Evolutionary conservation across 306 rosid species (phyloP).

Genomic region (Alnus glutinosa): DNA sequence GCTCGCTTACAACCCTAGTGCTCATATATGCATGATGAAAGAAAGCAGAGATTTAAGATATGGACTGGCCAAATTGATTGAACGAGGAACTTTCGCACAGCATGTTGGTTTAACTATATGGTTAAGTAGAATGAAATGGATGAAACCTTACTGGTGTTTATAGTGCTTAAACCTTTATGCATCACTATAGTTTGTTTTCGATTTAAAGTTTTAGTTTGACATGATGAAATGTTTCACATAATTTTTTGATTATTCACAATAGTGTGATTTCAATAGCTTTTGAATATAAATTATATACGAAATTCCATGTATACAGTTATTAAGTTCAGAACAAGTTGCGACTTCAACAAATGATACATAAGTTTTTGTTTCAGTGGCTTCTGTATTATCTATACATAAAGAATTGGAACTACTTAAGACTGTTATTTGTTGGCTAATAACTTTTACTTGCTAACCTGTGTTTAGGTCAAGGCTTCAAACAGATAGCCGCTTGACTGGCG

Average conservation of each 20-base stretch:
- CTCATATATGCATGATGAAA: neutral
- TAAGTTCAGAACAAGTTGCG: neutral
- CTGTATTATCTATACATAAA: conserved; percentile 12
- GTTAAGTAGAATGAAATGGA: conserved; percentile 2
- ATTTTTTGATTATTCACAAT: neutral
- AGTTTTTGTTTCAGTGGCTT: conserved; percentile 7
- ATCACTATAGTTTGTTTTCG: conserved; percentile 15
- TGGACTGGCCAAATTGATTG: conserved; percentile 17
- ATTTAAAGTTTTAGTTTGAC: neutral
- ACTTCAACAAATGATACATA: neutral
- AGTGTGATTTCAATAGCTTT: neutral
- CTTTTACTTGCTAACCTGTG: conserved; percentile 20
- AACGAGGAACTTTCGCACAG: neutral
- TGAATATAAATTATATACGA: neutral
- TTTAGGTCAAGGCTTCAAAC: conserved; percentile 53
- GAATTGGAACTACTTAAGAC: conserved; percentile 22
- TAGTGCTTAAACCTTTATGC: conserved; percentile 17
- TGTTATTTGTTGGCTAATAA: conserved; percentile 26
- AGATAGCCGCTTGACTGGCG: conserved; percentile 19
- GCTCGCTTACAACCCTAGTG: no score
- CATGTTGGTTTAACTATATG: conserved; percentile 16
- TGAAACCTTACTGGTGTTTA: neutral
- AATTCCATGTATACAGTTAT: neutral
- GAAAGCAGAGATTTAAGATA: neutral
- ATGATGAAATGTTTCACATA: neutral